Percentiles rank a stretch among this genome's conserved stretches.
These are phyloP conservation scores for Elsinoe australis DNA, from an alignment of 2,329 filamentous ascomycete species.

Conservation along the genomic window DNA sequence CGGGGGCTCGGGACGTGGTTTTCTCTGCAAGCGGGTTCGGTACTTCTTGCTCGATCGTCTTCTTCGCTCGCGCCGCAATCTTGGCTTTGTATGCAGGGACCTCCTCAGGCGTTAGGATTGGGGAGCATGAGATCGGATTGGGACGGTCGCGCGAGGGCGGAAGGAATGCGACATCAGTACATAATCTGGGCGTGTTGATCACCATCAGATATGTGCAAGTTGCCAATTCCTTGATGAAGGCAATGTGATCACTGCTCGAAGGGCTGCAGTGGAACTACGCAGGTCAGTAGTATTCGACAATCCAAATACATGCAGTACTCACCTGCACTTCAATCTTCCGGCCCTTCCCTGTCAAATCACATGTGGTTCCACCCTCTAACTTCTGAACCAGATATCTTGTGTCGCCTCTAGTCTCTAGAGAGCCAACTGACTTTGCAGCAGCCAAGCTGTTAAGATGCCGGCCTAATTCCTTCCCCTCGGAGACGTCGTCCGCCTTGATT, in stretches of 20 bases:
- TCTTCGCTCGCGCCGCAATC: conserved; percentile 8
- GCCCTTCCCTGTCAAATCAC: conserved; percentile 74
- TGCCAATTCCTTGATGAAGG: conserved; percentile 85
- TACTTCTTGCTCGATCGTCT: conserved; percentile 5
- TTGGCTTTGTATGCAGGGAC: conserved; percentile 27
- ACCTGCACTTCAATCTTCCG: conserved; percentile 76
- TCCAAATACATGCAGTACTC: too few relatives aligned
- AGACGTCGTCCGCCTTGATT: conserved; percentile 27
- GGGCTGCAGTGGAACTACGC: conserved; percentile 68
- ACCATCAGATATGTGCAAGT: conserved; percentile 93
- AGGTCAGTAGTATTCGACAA: background rate
- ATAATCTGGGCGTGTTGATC: conserved; percentile 79
- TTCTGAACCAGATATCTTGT: conserved; percentile 80
- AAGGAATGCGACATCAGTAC: conserved; percentile 76
- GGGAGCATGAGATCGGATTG: conserved; percentile 67
- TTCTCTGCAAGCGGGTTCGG: conserved; percentile 17
- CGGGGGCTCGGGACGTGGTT: conserved; percentile 25
- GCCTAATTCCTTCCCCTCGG: conserved; percentile 21
- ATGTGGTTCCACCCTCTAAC: conserved; percentile 69
- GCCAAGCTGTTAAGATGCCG: conserved; percentile 17
- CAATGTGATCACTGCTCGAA: conserved; percentile 66
- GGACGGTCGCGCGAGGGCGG: conserved; percentile 71
- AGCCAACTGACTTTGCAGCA: conserved; percentile 27
- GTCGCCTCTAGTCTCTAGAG: conserved; percentile 70
- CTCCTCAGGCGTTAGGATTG: conserved; percentile 56